Evolutionary conservation across 176 grass and related monocot species (phyloP), one percentile per base, ranked within the genome.

Genomic region (Oryza glaberrima): DNA sequence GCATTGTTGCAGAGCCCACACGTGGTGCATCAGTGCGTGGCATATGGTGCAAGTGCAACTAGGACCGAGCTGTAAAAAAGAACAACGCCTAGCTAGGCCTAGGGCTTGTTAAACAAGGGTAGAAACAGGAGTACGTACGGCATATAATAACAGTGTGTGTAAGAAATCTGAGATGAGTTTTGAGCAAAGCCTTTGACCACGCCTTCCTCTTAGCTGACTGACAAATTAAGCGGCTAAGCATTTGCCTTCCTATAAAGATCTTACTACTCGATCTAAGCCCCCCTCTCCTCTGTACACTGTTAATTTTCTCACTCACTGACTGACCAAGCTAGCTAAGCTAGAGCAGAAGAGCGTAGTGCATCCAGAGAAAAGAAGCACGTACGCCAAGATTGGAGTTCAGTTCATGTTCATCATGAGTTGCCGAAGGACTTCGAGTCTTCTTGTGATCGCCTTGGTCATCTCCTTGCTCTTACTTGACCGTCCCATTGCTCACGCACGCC

Each of bases 91-190:
- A 36, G 35, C 26, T 36, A 36, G 35, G 36, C 36, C 36, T 82
- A 73, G 88, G 74, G 68, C 12, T 90, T 69, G 73, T 86, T 86
- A 90, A 90, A 73, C 23, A 49, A 60, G 56, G 3, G 9, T 11
- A 15, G 56, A 12, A 6, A 30, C 49, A 20, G 0, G 26, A 25
- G 88, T 86, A 86, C 88, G 40, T 38, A 38, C 36, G 74, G 5
- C 3, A 56, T 89, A 40, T 74, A 61, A 68, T 22, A 26, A 10
- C 66, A 54, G 13, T 19, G 4, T 90, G 88, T 69, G 72, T 83
- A 69, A 61, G 56, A 74, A 70, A 86, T 90, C 84, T 83, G 78
- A 30, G 28, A 40, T 23, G 11, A 76, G 67, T 38, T 54, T 54
- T 19, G 51, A 54, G 51, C 51, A 22, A 61, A 20, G 19, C 75